These are phyloP conservation scores for Melanomma pulvis-pyrius DNA, from an alignment of 495 filamentous ascomycete species.

Conservation along the genomic window DNA sequence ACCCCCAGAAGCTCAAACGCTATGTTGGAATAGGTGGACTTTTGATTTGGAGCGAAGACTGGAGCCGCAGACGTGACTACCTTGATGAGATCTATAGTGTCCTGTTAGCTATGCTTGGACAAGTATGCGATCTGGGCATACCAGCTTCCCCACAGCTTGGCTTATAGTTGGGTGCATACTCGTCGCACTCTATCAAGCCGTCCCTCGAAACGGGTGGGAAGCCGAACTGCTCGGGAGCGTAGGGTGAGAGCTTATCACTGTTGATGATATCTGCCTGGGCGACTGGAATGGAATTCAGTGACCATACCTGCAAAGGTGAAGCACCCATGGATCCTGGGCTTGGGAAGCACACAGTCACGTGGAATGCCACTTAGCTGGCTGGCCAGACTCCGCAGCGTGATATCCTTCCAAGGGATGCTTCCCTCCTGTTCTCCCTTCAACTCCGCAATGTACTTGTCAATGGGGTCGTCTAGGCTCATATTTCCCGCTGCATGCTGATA, in stretches of 20 bases:
- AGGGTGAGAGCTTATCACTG: not conserved
- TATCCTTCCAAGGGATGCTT: constrained; percentile 44
- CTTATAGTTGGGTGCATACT: constrained; percentile 19
- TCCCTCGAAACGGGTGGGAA: constrained; percentile 39
- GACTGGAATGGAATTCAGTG: constrained; percentile 20
- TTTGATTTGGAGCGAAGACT: constrained; percentile 44
- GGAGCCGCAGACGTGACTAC: constrained; percentile 29
- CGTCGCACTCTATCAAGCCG: constrained; percentile 37
- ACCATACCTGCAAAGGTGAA: not conserved
- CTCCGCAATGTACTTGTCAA: constrained; percentile 41
- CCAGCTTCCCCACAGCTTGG: not conserved
- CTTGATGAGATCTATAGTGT: constrained; percentile 30
- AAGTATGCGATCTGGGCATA: not conserved
- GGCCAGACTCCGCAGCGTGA: constrained; percentile 44
- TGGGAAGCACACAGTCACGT: constrained; percentile 31
- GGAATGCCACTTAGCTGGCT: constrained; percentile 47
- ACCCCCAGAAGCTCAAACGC: constrained; percentile 44
- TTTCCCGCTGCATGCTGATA: constrained; percentile 45
- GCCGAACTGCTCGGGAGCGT: constrained; percentile 25
- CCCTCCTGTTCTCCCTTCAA: constrained; percentile 32
- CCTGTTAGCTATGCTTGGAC: not conserved
- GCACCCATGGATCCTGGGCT: not conserved
- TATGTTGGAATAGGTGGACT: constrained; percentile 44
- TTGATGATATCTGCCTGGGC: constrained; percentile 36
- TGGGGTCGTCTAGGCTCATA: constrained; percentile 42